Evolutionary conservation across 2,329 filamentous ascomycete species (phyloP).

Genomic region (Fusarium sp.): DNA sequence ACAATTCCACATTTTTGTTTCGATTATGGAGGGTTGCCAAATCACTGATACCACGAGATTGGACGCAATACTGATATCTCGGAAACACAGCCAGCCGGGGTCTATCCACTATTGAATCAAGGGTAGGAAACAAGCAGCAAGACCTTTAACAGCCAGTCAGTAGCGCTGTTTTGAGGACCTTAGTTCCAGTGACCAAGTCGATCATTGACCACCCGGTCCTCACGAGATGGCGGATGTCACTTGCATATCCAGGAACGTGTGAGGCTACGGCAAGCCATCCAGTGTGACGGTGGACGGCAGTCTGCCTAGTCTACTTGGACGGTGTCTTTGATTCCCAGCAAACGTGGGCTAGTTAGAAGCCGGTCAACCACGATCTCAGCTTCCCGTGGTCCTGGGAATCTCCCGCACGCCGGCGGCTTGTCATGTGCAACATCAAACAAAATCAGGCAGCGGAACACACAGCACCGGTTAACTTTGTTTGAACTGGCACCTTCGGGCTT

Average conservation of each 20-base stretch:
- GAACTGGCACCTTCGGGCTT: neutral
- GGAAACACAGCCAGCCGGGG: slow-evolving; percentile 42
- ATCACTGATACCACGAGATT: slow-evolving; percentile 6
- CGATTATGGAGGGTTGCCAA: neutral
- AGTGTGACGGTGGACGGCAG: slow-evolving; percentile 41
- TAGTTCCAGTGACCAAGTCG: slow-evolving; percentile 33
- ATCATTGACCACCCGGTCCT: slow-evolving; percentile 32
- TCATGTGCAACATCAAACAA: slow-evolving; percentile 20
- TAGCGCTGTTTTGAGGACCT: slow-evolving; percentile 34
- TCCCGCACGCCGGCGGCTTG: slow-evolving; percentile 39
- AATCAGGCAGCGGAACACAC: slow-evolving; percentile 8
- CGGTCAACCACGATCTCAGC: slow-evolving; percentile 41
- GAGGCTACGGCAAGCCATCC: slow-evolving; percentile 45
- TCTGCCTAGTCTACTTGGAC: slow-evolving; percentile 38
- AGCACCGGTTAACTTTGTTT: slow-evolving; percentile 18
- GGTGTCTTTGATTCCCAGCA: slow-evolving; percentile 40
- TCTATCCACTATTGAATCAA: slow-evolving; percentile 37
- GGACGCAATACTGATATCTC: slow-evolving; percentile 38
- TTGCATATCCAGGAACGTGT: slow-evolving; percentile 45
- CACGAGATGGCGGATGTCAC: slow-evolving; percentile 43
- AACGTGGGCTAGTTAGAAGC: slow-evolving; percentile 37
- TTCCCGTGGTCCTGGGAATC: slow-evolving; percentile 42
- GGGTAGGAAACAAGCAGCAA: slow-evolving; percentile 15
- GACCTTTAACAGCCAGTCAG: slow-evolving; percentile 20
- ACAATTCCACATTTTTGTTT: slow-evolving; percentile 3